Percentiles rank a stretch among this genome's conserved stretches.
phyloP scores from a whole-genome alignment of 495 filamentous ascomycete genomes.

The Xylaria intraflava region DNA sequence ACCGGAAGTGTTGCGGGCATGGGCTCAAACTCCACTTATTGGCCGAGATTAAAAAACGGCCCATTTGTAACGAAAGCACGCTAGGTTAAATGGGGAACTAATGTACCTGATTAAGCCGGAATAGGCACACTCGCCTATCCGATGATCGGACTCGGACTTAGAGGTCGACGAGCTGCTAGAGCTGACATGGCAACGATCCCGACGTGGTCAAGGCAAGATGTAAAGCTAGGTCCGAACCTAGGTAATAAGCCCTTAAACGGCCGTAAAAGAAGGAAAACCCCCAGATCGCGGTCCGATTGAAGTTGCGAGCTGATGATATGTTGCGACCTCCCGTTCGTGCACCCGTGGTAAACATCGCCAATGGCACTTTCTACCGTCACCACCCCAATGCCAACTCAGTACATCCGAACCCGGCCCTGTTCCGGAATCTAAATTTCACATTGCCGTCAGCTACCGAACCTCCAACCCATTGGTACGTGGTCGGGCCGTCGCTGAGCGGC shows the following conservation, averaged over 20 bases:
- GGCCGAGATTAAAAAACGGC: no score
- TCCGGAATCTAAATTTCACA: constrained; percentile 58
- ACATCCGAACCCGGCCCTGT: constrained; percentile 56
- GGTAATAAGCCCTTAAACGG: not conserved
- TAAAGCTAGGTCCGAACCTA: no score
- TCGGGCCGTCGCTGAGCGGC: constrained; percentile 63
- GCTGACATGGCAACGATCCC: no score
- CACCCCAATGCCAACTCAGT: constrained; percentile 53
- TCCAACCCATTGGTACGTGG: constrained; percentile 62
- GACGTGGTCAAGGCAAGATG: no score
- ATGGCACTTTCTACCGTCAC: constrained; percentile 75
- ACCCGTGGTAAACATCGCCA: constrained; percentile 64
- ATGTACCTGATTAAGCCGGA: no score
- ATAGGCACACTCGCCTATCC: not conserved
- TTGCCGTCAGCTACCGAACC: constrained; percentile 46
- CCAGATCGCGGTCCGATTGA: not conserved
- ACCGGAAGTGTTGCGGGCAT: no score
- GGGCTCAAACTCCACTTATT: no score
- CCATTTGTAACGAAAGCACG: no score
- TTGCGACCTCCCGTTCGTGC: constrained; percentile 27
- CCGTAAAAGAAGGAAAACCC: not conserved
- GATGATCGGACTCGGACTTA: constrained; percentile 8
- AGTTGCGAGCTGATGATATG: constrained; percentile 22
- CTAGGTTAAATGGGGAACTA: no score
- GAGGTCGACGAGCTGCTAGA: no score